Conservation (phyloP, 805 yeast species). For the Candida parachauliodes region DNA sequence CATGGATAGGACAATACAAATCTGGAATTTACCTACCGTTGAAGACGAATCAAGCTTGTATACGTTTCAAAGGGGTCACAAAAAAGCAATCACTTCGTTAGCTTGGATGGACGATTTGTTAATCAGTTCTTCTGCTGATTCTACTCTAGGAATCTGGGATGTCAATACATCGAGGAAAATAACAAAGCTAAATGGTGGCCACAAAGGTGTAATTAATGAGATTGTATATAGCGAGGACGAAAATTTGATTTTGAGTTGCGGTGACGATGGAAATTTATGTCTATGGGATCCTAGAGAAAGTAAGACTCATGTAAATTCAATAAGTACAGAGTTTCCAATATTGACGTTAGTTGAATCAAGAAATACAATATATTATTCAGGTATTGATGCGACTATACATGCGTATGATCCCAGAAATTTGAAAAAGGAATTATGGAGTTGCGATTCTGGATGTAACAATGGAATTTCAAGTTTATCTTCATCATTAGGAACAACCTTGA, state of each 20-base stretch:
- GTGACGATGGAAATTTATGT: constrained; percentile 60
- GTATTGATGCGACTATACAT: constrained; percentile 62
- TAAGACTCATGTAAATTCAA: constrained; percentile 35
- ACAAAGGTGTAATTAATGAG: constrained; percentile 52
- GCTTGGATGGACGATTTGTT: constrained; percentile 45
- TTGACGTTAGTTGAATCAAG: constrained; percentile 40
- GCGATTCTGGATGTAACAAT: constrained; percentile 37
- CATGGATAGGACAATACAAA: constrained; percentile 45
- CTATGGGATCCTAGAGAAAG: constrained; percentile 64
- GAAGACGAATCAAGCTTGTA: constrained; percentile 29
- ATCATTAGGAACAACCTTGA: constrained; percentile 41
- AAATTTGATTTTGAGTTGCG: constrained; percentile 42
- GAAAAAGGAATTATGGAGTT: constrained; percentile 43
- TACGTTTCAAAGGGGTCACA: constrained; percentile 53
- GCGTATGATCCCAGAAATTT: constrained; percentile 56
- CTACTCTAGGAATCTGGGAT: constrained; percentile 62
- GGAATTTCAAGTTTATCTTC: constrained; percentile 52
- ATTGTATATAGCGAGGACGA: constrained; percentile 26
- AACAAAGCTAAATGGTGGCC: constrained; percentile 50
- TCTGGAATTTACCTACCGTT: constrained; percentile 42
- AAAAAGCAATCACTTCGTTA: constrained; percentile 60
- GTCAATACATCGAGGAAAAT: constrained; percentile 50
- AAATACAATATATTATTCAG: constrained; percentile 50
- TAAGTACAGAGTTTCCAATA: constrained; percentile 55
- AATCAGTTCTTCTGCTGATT: constrained; percentile 58